Base-by-base conservation (phyloP, 1,139 yeast species). In the Wickerhamomyces sp. region DNA sequence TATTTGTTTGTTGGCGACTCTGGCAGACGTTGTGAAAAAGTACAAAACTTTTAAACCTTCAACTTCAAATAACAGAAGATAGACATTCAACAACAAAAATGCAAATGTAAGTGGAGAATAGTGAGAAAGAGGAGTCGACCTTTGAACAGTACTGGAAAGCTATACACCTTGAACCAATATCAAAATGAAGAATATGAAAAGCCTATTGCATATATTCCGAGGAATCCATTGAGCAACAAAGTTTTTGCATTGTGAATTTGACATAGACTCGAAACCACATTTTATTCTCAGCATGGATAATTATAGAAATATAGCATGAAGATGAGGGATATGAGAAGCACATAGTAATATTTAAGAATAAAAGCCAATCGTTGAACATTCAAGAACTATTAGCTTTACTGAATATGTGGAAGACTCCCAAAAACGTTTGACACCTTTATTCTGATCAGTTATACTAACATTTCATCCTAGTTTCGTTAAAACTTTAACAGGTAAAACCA, bases 401-500 rank as follows among this genome's bases (percentile, higher is more conserved):
- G n/a, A n/a, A 14, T 5, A 4, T 22, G 8, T 22, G 25, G 25
- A n/a, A n/a, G n/a, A 21, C 24, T 21, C 24, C 24, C 7, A 8
- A 10, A 7, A 8, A 21, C 24, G 7, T 21, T 21, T 21, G 10
- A 8, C 9, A 21, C 10, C 24, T 8, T 8, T 8, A 7, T 21
- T 21, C 24, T 21, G 28, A 15, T 9, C 18, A 31, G n/a, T 16
- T 5, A 36, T 47, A 49, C 56, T 49, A 49, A 49, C 55, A 42
- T 33, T 36, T 25, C 7, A 13, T 28, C 81, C 72, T 69, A 85
- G 87, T 77, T 82, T 82, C 70, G 90, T 83, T 70, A 83, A 83
- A 76, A 83, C 92, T 65, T 72, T 83, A 67, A 83, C 92, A 57
- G 92, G 92, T 67, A 83, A 83, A 79, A 83, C 94, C 70, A 84